Evolutionary conservation across 148 eudicot species (phyloP).

Genomic region (Chenopodium formosanum): DNA sequence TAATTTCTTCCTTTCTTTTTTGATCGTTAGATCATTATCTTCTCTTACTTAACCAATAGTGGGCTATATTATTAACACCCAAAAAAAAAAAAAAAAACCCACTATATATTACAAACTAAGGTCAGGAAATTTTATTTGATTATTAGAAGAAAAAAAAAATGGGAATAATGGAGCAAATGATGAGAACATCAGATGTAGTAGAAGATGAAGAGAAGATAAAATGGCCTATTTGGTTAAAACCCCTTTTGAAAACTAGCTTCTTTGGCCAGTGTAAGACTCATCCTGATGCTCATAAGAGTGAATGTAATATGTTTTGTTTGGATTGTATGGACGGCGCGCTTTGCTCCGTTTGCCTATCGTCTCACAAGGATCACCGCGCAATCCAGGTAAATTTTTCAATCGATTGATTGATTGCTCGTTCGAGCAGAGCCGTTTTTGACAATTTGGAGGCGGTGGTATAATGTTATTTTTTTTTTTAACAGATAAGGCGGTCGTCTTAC

Average conservation of each 20-base stretch:
- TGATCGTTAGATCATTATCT: conserved; percentile 11
- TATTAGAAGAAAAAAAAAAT: background rate
- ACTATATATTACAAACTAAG: background rate
- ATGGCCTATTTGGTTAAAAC: conserved; percentile 45
- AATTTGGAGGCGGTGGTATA: too few relatives aligned
- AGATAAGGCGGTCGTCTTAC: conserved; percentile 62
- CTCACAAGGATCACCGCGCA: conserved; percentile 44
- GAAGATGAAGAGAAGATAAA: conserved; percentile 19
- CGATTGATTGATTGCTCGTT: background rate
- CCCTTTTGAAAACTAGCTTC: conserved; percentile 44
- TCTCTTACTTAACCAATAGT: background rate
- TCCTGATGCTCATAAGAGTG: conserved; percentile 52
- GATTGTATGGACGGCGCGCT: conserved; percentile 48
- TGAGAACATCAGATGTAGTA: too few relatives aligned
- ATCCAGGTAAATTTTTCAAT: conserved; percentile 35
- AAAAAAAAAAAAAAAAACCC: background rate
- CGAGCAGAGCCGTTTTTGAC: too few relatives aligned
- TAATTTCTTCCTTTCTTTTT: background rate
- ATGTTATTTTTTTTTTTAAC: background rate
- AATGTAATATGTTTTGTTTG: conserved; percentile 56
- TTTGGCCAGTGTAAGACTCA: conserved; percentile 49
- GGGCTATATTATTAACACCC: background rate
- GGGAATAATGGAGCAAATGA: background rate
- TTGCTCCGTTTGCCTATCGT: conserved; percentile 42
- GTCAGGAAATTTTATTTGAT: background rate